Base-by-base conservation (phyloP, 129 eudicot genomes). In the Lactuca saligna region DNA sequence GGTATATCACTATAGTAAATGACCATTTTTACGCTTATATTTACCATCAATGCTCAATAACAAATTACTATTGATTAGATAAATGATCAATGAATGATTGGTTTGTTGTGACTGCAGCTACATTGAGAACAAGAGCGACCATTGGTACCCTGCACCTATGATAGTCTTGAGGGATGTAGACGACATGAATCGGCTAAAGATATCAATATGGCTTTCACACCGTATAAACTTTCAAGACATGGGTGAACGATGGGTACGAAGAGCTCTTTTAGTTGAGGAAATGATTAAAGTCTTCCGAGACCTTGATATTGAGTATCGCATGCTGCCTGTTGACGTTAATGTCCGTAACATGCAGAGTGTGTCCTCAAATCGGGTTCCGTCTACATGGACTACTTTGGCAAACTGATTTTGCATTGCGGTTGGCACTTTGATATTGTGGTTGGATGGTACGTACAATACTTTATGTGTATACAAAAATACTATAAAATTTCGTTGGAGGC, bases 241-340 rank as follows among this genome's bases (percentile, higher is more conserved):
- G 75, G 75, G 75, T 6, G 56, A 37, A 42, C 31, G 66, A 32
- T 70, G 75, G 75, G 15, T 20, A 46, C 46, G 75, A 53, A 31
- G 75, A 44, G 66, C 75, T 12, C 35, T 57, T 29, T 29, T 70
- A 42, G 57, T 70, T 12, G 75, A 70, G 31, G 67, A 58, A 54
- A 70, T 70, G 75, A 70, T 70, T 8, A 70, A 59, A 32, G 48
- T 70, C 12, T 70, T 70, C 35, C 16, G 57, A 41, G 67, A 70
- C 4, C 75, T 70, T 14, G 66, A 76, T 54, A 68, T 76, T 12
- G 75, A 76, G 8, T 76, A 76, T 65, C 66, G 79, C 14, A 74
- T 74, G 79, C 64, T 74, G 4, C 79, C 79, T 4, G 25, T 64
- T 8, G 79, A 74, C 35, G 39, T 76, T 6, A 76, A 76, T 64